A percentile compares a stretch with the other conserved stretches of the same genome.
These are phyloP conservation scores for Coniochaeta sp. DNA, from an alignment of 2,329 filamentous ascomycete genomes.

Conservation along the genomic window DNA sequence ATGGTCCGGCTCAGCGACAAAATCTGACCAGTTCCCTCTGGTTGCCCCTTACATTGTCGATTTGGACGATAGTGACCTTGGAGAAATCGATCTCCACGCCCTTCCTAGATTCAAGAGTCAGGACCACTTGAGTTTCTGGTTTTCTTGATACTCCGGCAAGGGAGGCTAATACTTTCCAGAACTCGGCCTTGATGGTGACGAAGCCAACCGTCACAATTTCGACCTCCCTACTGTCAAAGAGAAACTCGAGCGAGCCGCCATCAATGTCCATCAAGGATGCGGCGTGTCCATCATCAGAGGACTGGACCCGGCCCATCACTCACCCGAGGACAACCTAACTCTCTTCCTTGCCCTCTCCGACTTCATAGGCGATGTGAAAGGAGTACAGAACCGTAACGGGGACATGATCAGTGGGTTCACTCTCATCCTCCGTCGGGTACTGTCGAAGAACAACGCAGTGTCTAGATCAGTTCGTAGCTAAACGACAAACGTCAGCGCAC, in stretches of 20 bases:
- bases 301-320: constrained; percentile 37
- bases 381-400: constrained; percentile 39
- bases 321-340: constrained; percentile 43
- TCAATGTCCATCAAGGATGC: constrained; percentile 28
- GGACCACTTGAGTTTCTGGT: constrained; percentile 2
- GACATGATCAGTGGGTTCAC: constrained; percentile 34
- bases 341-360: constrained; percentile 49
- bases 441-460: not conserved
- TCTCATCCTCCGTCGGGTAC: constrained; percentile 4
- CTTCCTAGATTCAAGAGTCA: constrained; percentile 17
- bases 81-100: constrained; percentile 14
- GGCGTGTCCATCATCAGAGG: constrained; percentile 51
- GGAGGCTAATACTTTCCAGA: constrained; percentile 8
- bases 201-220: constrained; percentile 29
- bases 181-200: constrained; percentile 27
- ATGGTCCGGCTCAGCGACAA: constrained; percentile 9
- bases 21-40: constrained; percentile 3
- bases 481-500: constrained; percentile 27
- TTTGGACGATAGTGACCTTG: constrained; percentile 12
- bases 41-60: constrained; percentile 10
- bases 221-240: constrained; percentile 27
- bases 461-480: not conserved
- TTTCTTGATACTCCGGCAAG: not conserved
- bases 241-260: constrained; percentile 24
- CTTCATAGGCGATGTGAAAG: constrained; percentile 47